These are phyloP conservation scores for Verticillium alfalfae DNA, from an alignment of 2,329 filamentous ascomycete genomes.

Conservation along the genomic window DNA sequence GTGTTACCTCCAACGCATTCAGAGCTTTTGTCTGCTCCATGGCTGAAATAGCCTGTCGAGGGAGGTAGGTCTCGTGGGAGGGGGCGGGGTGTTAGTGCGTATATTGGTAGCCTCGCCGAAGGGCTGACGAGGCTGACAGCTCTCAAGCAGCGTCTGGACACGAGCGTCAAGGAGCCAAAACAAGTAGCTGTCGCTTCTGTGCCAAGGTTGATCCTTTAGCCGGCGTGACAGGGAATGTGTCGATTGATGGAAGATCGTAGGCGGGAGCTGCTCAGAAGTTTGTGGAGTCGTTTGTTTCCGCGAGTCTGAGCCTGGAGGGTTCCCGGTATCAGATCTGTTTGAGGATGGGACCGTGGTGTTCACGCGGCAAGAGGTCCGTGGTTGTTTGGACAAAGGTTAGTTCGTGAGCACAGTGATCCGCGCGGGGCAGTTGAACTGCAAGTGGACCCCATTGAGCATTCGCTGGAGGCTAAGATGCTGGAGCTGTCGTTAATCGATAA, in stretches of 20 bases:
- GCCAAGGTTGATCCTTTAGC: not conserved
- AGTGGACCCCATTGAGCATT: not conserved
- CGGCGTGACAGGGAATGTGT: not conserved
- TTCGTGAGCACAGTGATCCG: not conserved
- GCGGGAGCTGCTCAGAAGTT: not conserved
- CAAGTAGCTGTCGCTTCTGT: not conserved
- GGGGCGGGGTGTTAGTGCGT: not conserved
- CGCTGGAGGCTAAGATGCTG: not conserved
- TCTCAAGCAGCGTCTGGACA: not conserved
- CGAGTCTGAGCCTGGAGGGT: not conserved
- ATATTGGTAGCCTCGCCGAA: not conserved
- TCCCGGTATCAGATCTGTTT: constrained; percentile 1
- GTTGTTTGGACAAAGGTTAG: not conserved
- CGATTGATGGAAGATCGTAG: not conserved
- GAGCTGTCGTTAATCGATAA: not conserved
- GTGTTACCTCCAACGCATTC: constrained; percentile 54
- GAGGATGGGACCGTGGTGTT: not conserved
- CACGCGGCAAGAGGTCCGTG: not conserved
- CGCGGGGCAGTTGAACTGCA: not conserved
- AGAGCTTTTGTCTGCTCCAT: constrained; percentile 73
- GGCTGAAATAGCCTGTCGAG: constrained; percentile 9
- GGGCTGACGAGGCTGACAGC: constrained; percentile 4
- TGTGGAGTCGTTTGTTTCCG: not conserved
- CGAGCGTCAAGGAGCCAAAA: not conserved
- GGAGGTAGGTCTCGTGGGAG: not conserved